Conservation (phyloP, 371 early-diverging fungal species). For the Mortierella sp. region DNA sequence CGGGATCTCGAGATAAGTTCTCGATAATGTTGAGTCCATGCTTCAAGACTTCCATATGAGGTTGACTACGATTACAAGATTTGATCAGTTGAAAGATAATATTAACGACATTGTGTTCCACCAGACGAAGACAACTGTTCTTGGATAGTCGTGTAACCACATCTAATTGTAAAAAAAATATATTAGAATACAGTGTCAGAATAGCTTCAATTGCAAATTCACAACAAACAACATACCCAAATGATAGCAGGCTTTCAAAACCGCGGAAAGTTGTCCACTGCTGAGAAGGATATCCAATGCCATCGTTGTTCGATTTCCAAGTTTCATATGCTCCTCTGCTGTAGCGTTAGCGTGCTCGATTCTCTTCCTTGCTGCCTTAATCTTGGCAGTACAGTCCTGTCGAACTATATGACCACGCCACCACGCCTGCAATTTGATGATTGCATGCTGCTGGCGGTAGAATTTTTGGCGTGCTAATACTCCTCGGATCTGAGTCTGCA, state of each 20-base stretch:
- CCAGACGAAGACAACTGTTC: conserved; percentile 57
- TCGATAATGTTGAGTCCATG: conserved; percentile 58
- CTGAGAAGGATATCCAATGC: conserved; percentile 57
- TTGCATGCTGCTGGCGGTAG: conserved; percentile 17
- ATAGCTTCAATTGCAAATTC: not conserved
- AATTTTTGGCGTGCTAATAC: conserved; percentile 30
- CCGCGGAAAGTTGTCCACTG: conserved; percentile 57
- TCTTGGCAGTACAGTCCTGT: conserved; percentile 45
- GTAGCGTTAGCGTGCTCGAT: conserved; percentile 57
- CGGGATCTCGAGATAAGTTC: conserved; percentile 50
- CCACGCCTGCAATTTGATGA: conserved; percentile 47
- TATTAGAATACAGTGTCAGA: not conserved
- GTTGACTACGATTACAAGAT: conserved; percentile 59
- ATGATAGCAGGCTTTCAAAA: conserved; percentile 58
- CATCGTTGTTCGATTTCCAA: conserved; percentile 58
- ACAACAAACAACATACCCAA: conserved; percentile 33
- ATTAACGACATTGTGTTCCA: conserved; percentile 56
- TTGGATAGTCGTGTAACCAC: conserved; percentile 57
- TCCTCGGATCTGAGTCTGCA: conserved; percentile 55
- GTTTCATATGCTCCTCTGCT: conserved; percentile 59
- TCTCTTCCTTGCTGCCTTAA: conserved; percentile 49
- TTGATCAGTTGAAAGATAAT: conserved; percentile 58
- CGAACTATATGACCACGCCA: conserved; percentile 57
- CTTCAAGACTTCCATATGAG: conserved; percentile 59
- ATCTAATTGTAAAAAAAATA: conserved; percentile 22